Conservation (phyloP, 441 rosid species). For the Arabidopsis lyrata region DNA sequence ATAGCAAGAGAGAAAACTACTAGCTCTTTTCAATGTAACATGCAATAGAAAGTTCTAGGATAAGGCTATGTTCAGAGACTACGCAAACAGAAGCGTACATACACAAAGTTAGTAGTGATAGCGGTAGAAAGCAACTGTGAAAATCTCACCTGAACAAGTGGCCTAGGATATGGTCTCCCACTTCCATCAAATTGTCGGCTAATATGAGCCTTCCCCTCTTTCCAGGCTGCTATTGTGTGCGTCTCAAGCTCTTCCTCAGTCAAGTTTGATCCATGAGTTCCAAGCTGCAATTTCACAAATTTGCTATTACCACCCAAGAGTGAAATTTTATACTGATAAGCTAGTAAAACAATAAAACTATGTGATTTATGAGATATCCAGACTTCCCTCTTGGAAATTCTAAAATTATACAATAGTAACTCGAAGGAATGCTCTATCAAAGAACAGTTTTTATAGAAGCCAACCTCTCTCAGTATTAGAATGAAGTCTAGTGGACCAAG, state of each 20-base stretch:
- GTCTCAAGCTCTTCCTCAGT: conserved; percentile 87
- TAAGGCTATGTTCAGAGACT: conserved; percentile 15
- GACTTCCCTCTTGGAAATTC: neutral
- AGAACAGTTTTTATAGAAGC: conserved; percentile 23
- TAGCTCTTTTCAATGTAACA: conserved; percentile 22
- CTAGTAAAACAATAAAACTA: conserved; percentile 11
- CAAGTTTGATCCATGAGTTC: conserved; percentile 79
- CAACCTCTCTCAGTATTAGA: conserved; percentile 74
- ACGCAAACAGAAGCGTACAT: conserved; percentile 17
- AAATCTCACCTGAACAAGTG: conserved; percentile 64
- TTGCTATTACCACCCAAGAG: conserved; percentile 34
- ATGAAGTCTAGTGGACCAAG: conserved; percentile 79
- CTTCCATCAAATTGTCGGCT: conserved; percentile 66
- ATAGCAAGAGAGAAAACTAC: conserved; percentile 3
- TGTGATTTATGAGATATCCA: conserved; percentile 8
- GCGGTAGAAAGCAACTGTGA: conserved; percentile 11
- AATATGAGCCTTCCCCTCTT: conserved; percentile 70
- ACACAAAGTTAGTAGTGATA: conserved; percentile 21
- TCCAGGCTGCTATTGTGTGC: conserved; percentile 85
- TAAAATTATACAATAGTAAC: conserved; percentile 5
- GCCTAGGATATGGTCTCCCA: conserved; percentile 61
- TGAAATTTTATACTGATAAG: conserved; percentile 4
- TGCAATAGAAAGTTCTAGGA: conserved; percentile 27
- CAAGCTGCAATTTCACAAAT: conserved; percentile 58
- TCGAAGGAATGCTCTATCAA: neutral